Evolutionary conservation across 1,284 basidiomycete genomes (phyloP).

Genomic region (Boletus sp.): DNA sequence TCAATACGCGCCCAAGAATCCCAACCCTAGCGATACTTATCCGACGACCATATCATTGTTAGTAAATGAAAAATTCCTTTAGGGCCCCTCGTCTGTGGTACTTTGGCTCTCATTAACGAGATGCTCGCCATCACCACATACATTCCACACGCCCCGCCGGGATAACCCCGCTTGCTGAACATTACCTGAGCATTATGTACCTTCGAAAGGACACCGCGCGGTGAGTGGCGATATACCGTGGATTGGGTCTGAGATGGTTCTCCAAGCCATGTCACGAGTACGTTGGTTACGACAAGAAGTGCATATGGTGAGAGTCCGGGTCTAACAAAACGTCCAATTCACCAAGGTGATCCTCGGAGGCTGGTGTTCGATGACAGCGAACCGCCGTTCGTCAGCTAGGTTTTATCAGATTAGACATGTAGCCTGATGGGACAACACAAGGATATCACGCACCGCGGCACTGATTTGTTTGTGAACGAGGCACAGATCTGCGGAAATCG

Average conservation of each 20-base stretch:
- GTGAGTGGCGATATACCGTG: neutral
- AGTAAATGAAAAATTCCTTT: constrained; percentile 4
- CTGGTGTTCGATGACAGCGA: constrained; percentile 36
- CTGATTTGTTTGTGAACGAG: constrained; percentile 58
- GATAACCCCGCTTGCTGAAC: neutral
- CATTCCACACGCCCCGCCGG: neutral
- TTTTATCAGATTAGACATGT: constrained; percentile 3
- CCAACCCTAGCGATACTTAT: constrained; percentile 6
- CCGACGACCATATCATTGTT: neutral
- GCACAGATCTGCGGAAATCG: constrained; percentile 43
- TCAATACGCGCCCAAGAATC: constrained; percentile 8
- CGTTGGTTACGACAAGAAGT: constrained; percentile 12
- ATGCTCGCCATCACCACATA: neutral
- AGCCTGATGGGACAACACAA: neutral
- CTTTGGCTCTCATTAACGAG: neutral
- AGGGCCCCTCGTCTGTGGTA: constrained; percentile 5
- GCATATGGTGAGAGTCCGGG: constrained; percentile 1
- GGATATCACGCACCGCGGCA: constrained; percentile 47
- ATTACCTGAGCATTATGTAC: neutral
- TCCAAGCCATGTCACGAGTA: constrained; percentile 5
- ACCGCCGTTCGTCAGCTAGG: constrained; percentile 44
- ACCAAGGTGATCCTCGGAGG: constrained; percentile 49
- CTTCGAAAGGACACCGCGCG: neutral
- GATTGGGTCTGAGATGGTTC: constrained; percentile 11
- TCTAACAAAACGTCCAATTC: constrained; percentile 17